These are phyloP conservation scores for Trichosporon sp. DNA, from an alignment of 1,284 basidiomycete species.

Conservation along the genomic window DNA sequence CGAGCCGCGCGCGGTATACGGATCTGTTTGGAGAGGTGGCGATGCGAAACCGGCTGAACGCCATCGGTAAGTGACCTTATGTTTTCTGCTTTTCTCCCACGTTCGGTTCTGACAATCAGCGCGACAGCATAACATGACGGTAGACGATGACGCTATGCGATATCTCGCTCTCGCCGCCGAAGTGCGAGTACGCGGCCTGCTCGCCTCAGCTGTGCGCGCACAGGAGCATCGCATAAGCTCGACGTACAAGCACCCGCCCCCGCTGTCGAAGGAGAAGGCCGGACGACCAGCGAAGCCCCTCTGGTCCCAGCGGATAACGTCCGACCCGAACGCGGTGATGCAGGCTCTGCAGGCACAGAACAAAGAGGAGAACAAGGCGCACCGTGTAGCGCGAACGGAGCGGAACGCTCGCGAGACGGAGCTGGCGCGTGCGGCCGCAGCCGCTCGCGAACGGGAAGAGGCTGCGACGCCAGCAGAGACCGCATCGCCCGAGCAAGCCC, in stretches of 20 bases:
- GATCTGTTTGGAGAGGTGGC: slow-evolving; percentile 34
- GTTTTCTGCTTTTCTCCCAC: too few relatives aligned
- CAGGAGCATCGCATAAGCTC: slow-evolving; percentile 40
- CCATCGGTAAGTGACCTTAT: slow-evolving; percentile 31
- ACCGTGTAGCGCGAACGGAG: slow-evolving; percentile 36
- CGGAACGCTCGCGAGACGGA: slow-evolving; percentile 40
- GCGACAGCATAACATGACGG: slow-evolving; percentile 26
- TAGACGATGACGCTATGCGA: slow-evolving; percentile 37
- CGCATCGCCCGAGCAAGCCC: neutral
- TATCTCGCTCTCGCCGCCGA: slow-evolving; percentile 43
- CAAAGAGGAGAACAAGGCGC: slow-evolving; percentile 36
- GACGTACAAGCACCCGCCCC: slow-evolving; percentile 30
- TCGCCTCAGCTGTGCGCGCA: slow-evolving; percentile 31
- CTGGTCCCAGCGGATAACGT: slow-evolving; percentile 35
- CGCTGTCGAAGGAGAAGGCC: slow-evolving; percentile 15
- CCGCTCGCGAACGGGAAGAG: slow-evolving; percentile 13
- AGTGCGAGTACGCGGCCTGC: slow-evolving; percentile 30
- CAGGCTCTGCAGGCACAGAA: slow-evolving; percentile 29
- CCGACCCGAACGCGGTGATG: slow-evolving; percentile 33
- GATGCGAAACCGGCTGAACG: slow-evolving; percentile 21
- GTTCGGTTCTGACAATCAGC: slow-evolving; percentile 16
- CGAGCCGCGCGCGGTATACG: slow-evolving; percentile 26
- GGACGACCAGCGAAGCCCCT: slow-evolving; percentile 16
- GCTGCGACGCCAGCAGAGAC: slow-evolving; percentile 2
- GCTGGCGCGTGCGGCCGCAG: slow-evolving; percentile 23